Evolutionary conservation across 2,329 filamentous ascomycete species (phyloP), one percentile per base, ranked within the genome.

Genomic region (Canariomyces notabilis): DNA sequence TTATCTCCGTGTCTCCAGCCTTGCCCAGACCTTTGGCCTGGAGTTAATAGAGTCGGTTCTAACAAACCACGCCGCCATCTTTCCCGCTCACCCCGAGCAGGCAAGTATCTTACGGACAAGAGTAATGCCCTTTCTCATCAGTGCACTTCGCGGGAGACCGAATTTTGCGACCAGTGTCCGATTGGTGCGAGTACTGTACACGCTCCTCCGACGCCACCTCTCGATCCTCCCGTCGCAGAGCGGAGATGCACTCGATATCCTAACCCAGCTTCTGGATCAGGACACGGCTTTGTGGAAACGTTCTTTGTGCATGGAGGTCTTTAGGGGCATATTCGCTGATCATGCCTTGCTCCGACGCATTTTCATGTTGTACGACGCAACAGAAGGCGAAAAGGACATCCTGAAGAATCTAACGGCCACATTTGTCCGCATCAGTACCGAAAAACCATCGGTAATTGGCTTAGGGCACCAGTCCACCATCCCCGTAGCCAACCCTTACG

Each of bases 21-120:
- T 97, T 8, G 82, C 88, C 0, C 82, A 89, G 57, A 85, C 87
- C 0, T 93, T 95, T 57, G 87, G 89, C 5, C 70, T 98, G 1
- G 93, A 98, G 62, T 75, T 97, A 44, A 89, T 98, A 57, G 90
- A 96, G 66, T 91, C 89, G 1, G 82, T 95, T 42, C 71, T 98
- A 49, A 84, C 85, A 19, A 94, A 90, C 57, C 89, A 96, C 69
- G 79, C 83, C n/a, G 73, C 76, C 42, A 80, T 95, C 21, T 93
- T 97, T 63, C 72, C 82, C 15, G 73, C 75, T 3, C 89, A 96
- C 60, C 75, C 80, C 0, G 90, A 96, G 60, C 86, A 95, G 63
- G 79, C 85, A 5, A 77, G 91, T 54, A 80, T 95, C 31, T 73
- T 97, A 31, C 82, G 87, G 20, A 74, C 77, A 3, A 77, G 85